A percentile compares a stretch with the other conserved stretches of the same genome.
These are phyloP conservation scores for Linnemannia exigua DNA, from an alignment of 192 early-diverging fungal genomes.

Conservation along the genomic window DNA sequence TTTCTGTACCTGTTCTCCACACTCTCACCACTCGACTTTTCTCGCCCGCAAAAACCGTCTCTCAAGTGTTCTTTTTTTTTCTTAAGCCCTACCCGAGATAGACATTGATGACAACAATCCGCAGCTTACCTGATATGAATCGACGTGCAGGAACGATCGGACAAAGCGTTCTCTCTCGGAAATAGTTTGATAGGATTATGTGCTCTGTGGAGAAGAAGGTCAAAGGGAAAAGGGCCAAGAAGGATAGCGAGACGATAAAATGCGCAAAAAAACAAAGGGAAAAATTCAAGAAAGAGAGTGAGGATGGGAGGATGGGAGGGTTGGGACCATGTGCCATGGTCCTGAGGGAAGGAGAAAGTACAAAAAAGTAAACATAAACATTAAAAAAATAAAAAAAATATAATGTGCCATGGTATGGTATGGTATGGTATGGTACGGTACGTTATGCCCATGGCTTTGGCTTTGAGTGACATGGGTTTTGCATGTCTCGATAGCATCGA, in stretches of 20 bases:
- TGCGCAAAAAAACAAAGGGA: neutral
- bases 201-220: neutral
- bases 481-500: conserved; percentile 3
- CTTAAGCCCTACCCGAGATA: too few species aligned
- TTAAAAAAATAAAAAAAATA: neutral
- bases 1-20: neutral
- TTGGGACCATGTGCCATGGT: conserved; percentile 8
- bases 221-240: neutral
- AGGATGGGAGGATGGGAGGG: neutral
- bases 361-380: neutral
- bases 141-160: neutral
- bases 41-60: neutral
- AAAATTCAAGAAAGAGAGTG: neutral
- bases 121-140: neutral
- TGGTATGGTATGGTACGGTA: too few species aligned
- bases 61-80: too few species aligned
- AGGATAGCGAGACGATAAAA: neutral
- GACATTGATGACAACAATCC: neutral
- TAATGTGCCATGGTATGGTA: neutral
- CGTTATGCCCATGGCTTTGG: neutral
- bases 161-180: neutral
- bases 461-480: neutral
- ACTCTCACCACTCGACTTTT: neutral
- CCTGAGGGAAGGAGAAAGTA: neutral
- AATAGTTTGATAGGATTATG: neutral